A percentile compares a stretch with the other conserved stretches of the same genome.
Evolutionary conservation across 345 rosid genomes (phyloP).

Genomic region (Gossypium herbaceum): DNA sequence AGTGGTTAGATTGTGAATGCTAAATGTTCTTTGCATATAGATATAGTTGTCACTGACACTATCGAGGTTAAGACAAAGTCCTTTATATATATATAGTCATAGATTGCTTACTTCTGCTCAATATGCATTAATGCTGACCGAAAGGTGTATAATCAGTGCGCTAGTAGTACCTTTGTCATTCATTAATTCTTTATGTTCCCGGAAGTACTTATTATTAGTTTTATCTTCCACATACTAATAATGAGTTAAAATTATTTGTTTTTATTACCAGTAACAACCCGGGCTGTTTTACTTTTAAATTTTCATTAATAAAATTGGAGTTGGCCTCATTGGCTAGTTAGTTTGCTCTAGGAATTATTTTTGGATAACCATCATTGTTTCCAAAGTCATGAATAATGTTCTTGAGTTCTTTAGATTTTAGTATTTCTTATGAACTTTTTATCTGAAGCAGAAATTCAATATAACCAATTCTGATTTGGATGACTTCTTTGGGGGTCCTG

Average conservation of each 20-base stretch:
- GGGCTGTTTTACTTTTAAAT: slow-evolving; percentile 1
- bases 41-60: neutral
- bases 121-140: neutral
- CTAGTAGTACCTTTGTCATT: neutral
- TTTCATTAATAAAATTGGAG: neutral
- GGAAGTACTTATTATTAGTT: neutral
- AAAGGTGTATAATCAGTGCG: neutral
- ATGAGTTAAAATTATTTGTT: neutral
- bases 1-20: neutral
- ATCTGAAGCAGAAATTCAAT: slow-evolving; percentile 49
- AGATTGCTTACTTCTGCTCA: neutral
- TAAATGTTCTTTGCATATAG: neutral
- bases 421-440: slow-evolving; percentile 13
- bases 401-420: slow-evolving; percentile 12
- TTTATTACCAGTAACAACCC: neutral
- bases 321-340: neutral
- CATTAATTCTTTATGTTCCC: neutral
- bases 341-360: neutral
- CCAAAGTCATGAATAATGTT: neutral
- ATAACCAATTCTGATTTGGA: slow-evolving; percentile 47
- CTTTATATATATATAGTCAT: neutral
- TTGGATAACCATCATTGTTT: neutral
- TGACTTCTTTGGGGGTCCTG: slow-evolving; percentile 76
- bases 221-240: neutral
- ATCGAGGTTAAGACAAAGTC: neutral